Conservation (phyloP, 2,329 filamentous ascomycete species). For the Cladosporium sp. region DNA sequence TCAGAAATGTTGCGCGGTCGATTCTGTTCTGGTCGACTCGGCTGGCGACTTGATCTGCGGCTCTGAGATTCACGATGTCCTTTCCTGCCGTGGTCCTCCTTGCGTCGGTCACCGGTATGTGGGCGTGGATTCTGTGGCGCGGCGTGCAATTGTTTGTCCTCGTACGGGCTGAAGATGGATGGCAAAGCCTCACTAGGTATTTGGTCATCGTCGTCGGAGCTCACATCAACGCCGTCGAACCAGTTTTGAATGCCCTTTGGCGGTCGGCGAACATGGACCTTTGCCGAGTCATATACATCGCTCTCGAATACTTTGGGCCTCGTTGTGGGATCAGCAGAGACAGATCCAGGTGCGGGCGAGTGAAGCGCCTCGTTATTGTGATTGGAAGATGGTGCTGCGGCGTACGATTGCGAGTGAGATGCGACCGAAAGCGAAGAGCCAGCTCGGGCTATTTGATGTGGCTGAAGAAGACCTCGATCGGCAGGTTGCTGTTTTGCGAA, state of each 20-base stretch:
- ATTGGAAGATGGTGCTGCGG: constrained; percentile 2
- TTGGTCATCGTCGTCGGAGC: constrained; percentile 24
- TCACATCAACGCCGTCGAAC: constrained; percentile 44
- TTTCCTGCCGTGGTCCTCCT: neutral
- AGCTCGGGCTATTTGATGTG: constrained; percentile 18
- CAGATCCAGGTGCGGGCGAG: constrained; percentile 5
- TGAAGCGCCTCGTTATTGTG: constrained; percentile 7
- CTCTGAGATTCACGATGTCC: neutral
- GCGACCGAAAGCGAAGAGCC: constrained; percentile 1
- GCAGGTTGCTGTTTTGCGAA: constrained; percentile 2
- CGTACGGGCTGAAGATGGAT: constrained; percentile 16
- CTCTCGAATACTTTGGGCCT: constrained; percentile 28
- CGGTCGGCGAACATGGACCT: constrained; percentile 44
- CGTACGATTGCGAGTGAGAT: constrained; percentile 5
- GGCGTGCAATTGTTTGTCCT: neutral
- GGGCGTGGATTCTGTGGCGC: neutral
- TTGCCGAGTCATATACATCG: constrained; percentile 43
- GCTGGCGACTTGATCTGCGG: constrained; percentile 1
- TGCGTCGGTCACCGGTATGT: neutral
- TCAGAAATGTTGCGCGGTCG: constrained; percentile 13
- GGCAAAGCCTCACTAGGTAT: constrained; percentile 17
- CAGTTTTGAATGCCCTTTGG: constrained; percentile 48
- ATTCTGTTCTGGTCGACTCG: neutral
- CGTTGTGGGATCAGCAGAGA: constrained; percentile 8
- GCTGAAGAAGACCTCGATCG: constrained; percentile 20